Conservation (phyloP, 2,329 filamentous ascomycete genomes). For the Thermomyces lanuginosus region DNA sequence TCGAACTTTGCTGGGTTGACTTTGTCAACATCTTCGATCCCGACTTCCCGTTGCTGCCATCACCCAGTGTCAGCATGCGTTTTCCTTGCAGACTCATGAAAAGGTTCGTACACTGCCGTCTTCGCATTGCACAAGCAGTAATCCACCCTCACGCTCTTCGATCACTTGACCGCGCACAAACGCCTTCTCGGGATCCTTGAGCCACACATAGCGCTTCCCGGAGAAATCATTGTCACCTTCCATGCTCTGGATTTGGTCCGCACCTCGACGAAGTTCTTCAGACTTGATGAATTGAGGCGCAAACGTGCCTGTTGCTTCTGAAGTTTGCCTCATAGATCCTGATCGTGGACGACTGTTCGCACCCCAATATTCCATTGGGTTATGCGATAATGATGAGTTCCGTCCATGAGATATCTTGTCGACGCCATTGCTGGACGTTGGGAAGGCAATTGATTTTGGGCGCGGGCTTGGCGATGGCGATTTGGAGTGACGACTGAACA, state of each 20-base stretch:
- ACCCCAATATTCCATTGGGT: conserved; percentile 30
- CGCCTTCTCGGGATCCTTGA: conserved; percentile 69
- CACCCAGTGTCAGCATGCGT: too few relatives aligned
- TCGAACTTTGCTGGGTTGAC: conserved; percentile 99
- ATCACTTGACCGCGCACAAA: conserved; percentile 90
- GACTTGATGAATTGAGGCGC: conserved; percentile 90
- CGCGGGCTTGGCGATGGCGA: conserved; percentile 52
- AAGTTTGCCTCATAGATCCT: conserved; percentile 49
- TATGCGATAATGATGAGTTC: conserved; percentile 51
- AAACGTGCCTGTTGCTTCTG: conserved; percentile 62
- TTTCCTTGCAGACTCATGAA: too few relatives aligned
- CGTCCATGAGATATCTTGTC: conserved; percentile 43
- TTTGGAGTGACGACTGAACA: conserved; percentile 52
- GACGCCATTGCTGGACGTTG: conserved; percentile 35
- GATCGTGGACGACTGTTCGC: conserved; percentile 32
- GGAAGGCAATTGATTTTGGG: conserved; percentile 61
- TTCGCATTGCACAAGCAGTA: conserved; percentile 77
- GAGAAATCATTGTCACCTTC: conserved; percentile 99
- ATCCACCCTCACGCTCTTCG: conserved; percentile 54
- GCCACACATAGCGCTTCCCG: conserved; percentile 94
- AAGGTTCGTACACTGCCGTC: conserved; percentile 65
- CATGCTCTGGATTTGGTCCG: conserved; percentile 49
- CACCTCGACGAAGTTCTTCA: conserved; percentile 51
- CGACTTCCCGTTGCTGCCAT: conserved; percentile 83
- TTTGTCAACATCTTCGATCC: conserved; percentile 81